Base-by-base conservation (phyloP, 23 red algal species). In the Chondrus crispus region DNA sequence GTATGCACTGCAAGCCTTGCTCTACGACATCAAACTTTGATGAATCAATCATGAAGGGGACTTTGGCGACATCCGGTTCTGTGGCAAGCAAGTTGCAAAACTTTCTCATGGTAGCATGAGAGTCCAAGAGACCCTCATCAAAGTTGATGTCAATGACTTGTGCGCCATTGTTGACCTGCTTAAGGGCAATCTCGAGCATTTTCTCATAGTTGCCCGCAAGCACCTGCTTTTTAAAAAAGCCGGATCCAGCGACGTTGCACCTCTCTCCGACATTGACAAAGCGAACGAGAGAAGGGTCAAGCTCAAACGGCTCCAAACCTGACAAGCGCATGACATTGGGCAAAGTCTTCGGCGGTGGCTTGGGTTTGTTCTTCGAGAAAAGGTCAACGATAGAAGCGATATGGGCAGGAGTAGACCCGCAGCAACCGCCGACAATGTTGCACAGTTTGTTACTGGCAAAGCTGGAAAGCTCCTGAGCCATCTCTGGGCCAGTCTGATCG, bases 241-340 rank as follows among this genome's bases (percentile, higher is more conserved):
- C 72, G 54, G 85, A 90, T 4, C 93, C 93, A 28, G 93, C 93
- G 20, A 95, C 93, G 48, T 95, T 95, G 93, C 93, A 95, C 26
- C 93, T 60, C 66, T 95, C 93, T 35, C 93, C 93, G 2, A 95
- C 83, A 88, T 95, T 95, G 39, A 95, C 93, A 90, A 95, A 95
- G 22, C 87, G 77, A 47, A 95, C 84, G n/a, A 95, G 37, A 16
- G 30, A 42, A 26, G 93, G 93, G 33, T 95, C 93, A 18, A 95
- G 74, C n/a, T 60, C 43, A 74, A 95, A 95, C 48, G 77, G 85
- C 87, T 95, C 93, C 20, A 95, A 55, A 1, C 93, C 93, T 1
- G 73, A 83, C 45, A 95, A 82, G 10, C 84, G 49, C 68, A 95
- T 87, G 50, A 93, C 72, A 13, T 93, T 47, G 9, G 90, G 90